Evolutionary conservation across 306 rosid genomes (phyloP).

Genomic region (Datisca glomerata): DNA sequence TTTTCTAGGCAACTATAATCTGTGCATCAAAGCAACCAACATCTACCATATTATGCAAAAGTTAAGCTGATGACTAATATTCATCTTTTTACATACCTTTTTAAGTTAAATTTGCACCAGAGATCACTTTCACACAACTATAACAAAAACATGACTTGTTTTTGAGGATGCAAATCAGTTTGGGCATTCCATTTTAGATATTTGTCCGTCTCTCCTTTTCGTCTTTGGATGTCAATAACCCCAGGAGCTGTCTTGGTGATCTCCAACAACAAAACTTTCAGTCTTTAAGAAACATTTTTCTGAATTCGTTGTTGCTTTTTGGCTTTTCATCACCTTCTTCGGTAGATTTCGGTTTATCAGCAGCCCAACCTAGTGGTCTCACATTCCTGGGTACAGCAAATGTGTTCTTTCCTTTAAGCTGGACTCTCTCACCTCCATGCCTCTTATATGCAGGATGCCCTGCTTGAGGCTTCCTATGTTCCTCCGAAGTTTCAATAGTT

Average conservation of each 20-base stretch:
- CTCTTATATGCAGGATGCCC: slow-evolving; percentile 20
- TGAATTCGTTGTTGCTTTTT: slow-evolving; percentile 82
- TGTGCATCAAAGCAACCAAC: no score
- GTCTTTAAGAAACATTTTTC: slow-evolving; percentile 52
- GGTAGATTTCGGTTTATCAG: slow-evolving; percentile 33
- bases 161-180: no score
- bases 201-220: no score
- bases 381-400: slow-evolving; percentile 77
- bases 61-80: no score
- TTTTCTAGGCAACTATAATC: no score
- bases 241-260: background rate
- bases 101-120: no score
- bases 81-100: no score
- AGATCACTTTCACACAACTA: no score
- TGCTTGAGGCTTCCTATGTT: slow-evolving; percentile 17
- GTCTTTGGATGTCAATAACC: no score
- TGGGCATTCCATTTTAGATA: no score
- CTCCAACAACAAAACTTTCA: slow-evolving; percentile 6
- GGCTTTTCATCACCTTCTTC: slow-evolving; percentile 49
- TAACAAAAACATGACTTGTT: no score
- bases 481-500: slow-evolving; percentile 26
- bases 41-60: no score
- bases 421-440: slow-evolving; percentile 27
- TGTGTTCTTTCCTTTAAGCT: slow-evolving; percentile 72
- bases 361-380: slow-evolving; percentile 41